These are phyloP conservation scores for Pyrenochaeta sp. DNA, from an alignment of 2,329 filamentous ascomycete species.

Conservation along the genomic window DNA sequence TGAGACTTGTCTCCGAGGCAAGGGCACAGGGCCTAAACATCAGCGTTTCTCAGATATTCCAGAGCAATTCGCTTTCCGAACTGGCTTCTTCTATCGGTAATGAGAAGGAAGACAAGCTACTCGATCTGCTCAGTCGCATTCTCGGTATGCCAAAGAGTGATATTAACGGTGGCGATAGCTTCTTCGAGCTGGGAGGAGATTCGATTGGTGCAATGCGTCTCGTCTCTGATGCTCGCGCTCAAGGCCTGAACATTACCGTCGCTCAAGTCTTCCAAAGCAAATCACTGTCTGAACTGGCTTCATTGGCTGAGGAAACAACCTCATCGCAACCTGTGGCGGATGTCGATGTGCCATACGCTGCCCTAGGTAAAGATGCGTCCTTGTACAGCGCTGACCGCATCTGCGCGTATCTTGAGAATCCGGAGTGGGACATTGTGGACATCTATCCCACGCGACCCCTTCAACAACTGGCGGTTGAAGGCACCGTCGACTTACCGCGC, in stretches of 20 bases:
- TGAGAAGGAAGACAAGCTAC: constrained; percentile 41
- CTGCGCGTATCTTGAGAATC: constrained; percentile 61
- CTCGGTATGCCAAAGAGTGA: constrained; percentile 39
- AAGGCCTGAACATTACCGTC: constrained; percentile 52
- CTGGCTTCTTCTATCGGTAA: constrained; percentile 60
- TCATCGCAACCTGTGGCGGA: constrained; percentile 23
- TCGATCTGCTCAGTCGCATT: constrained; percentile 37
- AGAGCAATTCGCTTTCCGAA: constrained; percentile 56
- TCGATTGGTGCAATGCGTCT: constrained; percentile 58
- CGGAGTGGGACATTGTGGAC: constrained; percentile 62
- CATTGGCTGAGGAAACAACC: constrained; percentile 41
- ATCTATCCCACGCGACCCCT: constrained; percentile 67
- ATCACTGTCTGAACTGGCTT: constrained; percentile 50
- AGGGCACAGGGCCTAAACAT: constrained; percentile 47
- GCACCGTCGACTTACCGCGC: constrained; percentile 65
- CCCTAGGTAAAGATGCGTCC: constrained; percentile 56
- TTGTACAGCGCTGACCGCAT: constrained; percentile 60
- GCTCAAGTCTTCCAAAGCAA: constrained; percentile 55
- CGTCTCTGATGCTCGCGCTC: constrained; percentile 49
- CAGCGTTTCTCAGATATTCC: constrained; percentile 56
- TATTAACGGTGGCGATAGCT: constrained; percentile 53
- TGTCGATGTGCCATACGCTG: constrained; percentile 59
- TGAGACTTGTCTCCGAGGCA: constrained; percentile 54
- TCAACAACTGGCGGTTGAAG: constrained; percentile 67
- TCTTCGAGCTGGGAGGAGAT: constrained; percentile 59